These are phyloP conservation scores for Casuarina equisetifolia DNA, from an alignment of 306 rosid genomes.

Conservation along the genomic window DNA sequence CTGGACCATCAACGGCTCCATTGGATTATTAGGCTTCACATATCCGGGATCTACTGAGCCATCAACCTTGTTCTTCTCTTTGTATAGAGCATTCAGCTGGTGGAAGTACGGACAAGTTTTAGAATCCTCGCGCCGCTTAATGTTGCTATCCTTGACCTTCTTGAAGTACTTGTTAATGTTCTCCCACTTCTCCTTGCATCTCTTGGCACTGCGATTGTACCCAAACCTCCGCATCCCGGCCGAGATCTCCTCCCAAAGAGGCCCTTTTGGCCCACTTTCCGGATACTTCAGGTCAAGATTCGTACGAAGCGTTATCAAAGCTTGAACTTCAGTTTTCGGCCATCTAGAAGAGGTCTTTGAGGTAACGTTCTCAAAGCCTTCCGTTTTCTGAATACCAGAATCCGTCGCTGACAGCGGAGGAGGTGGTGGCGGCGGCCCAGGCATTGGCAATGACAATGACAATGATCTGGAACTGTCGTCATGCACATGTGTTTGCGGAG, in stretches of 20 bases:
- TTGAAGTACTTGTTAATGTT: constrained; percentile 95
- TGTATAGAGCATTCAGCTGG: constrained; percentile 74
- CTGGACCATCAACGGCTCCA: constrained; percentile 76
- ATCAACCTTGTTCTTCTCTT: constrained; percentile 40
- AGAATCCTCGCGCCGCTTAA: constrained; percentile 60
- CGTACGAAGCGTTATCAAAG: constrained; percentile 59
- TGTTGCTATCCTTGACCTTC: constrained; percentile 78
- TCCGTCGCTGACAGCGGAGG: not conserved
- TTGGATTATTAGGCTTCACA: constrained; percentile 31
- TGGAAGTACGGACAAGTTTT: constrained; percentile 87
- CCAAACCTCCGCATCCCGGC: constrained; percentile 68
- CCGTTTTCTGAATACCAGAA: constrained; percentile 24
- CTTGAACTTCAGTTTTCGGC: constrained; percentile 77
- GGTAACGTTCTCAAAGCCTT: constrained; percentile 13
- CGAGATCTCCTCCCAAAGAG: constrained; percentile 92
- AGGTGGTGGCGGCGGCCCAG: not conserved
- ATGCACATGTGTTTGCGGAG: not conserved
- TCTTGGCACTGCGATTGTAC: constrained; percentile 67
- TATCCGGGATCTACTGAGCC: constrained; percentile 12
- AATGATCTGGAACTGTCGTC: not conserved
- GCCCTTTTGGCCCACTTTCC: constrained; percentile 77
- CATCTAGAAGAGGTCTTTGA: constrained; percentile 45
- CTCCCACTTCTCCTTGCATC: constrained; percentile 99
- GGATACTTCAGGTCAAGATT: constrained; percentile 64
- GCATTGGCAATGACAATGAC: not conserved